Evolutionary conservation across 805 yeast species (phyloP), one percentile per base, ranked within the genome.

Genomic region (Candida methanosorbosa): DNA sequence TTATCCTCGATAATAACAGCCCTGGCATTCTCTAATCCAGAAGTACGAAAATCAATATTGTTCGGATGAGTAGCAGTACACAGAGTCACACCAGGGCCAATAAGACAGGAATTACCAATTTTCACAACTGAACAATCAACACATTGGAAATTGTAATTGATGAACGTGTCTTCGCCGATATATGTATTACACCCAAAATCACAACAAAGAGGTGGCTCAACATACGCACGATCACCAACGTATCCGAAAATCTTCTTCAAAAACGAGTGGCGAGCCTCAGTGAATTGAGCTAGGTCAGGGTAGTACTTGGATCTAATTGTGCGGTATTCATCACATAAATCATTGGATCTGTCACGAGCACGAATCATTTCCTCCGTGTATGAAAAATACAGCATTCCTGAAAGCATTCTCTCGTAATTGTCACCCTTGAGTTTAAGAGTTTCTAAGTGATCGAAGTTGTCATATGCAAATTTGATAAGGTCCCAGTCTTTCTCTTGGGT

Each of bases 161-260:
- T 63, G 47, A 75, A 81, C 51, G 77, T 72, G 20, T 58, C 52
- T 38, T 75, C 68, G 2, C 86, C 88, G 14, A 78, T 42, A 13
- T 50, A 52, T 25, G 70, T 59, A 54, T 81, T 81, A 52, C 62
- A 70, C 0, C 88, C 90, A 47, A 78, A 81, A 51, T 81, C 88
- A 28, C 77, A 72, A 40, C 42, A 59, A 45, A 74, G 68, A 5
- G 85, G 85, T 2, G 78, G 67, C 53, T 79, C 84, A 25, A 77
- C 49, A 39, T 53, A 62, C 12, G 52, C 39, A 33, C 58, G 54
- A 9, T 57, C 42, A 30, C 70, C 73, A 18, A 62, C 47, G 26
- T 54, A 52, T 11, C 86, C 86, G 32, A 80, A 63, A 15, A 78
- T 52, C 15, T 49, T 49, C 12, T 41, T 40, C 18, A 75, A 48